Conservation (phyloP, 768 basidiomycete genomes). For the Mycena pura region DNA sequence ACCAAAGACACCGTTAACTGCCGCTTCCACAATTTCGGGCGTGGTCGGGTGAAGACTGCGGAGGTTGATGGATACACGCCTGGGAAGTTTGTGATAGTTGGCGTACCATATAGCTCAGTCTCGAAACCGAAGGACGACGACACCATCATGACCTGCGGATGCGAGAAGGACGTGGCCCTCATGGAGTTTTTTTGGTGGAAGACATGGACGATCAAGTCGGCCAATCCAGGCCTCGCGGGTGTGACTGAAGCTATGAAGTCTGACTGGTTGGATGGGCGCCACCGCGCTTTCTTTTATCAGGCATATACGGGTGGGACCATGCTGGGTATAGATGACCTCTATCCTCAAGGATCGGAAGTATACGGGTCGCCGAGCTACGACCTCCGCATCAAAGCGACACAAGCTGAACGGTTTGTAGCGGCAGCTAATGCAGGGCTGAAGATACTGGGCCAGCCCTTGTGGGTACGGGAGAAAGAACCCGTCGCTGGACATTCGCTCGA, state of each 20-base stretch:
- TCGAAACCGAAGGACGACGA: background rate
- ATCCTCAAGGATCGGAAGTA: background rate
- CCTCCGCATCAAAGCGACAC: too few relatives aligned
- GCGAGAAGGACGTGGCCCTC: background rate
- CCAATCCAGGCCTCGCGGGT: background rate
- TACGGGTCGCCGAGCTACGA: background rate
- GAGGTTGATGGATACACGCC: background rate
- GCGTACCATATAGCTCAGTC: background rate
- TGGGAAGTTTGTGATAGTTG: background rate
- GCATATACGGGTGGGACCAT: background rate
- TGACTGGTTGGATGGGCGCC: background rate
- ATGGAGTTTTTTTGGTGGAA: conserved; percentile 12
- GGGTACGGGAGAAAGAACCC: too few relatives aligned
- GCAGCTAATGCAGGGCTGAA: too few relatives aligned
- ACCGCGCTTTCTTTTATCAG: background rate
- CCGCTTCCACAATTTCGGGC: background rate
- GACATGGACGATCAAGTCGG: conserved; percentile 4
- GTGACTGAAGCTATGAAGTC: background rate
- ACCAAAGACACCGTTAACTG: background rate
- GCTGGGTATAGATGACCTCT: background rate
- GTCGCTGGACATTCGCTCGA: too few relatives aligned
- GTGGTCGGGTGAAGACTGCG: background rate
- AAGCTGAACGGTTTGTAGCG: too few relatives aligned
- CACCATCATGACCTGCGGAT: conserved; percentile 3
- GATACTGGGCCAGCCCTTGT: too few relatives aligned